A percentile compares a stretch with the other conserved stretches of the same genome.
Conservation (phyloP, 257 asterid genomes). For the Cynanchum wilfordii region DNA sequence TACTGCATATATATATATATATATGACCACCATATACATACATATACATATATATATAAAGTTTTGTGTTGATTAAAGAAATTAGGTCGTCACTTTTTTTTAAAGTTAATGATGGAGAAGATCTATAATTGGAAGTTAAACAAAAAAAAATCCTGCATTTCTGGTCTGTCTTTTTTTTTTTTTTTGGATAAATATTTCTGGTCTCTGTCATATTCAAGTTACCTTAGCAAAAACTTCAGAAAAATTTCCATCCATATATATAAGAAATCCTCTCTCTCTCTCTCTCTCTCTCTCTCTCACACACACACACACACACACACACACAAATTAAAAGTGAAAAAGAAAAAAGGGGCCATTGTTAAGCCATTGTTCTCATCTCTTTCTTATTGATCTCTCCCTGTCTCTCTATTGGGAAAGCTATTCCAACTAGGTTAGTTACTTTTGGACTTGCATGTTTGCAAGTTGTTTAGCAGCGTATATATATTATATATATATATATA, state of each 20-base stretch:
- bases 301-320: too few relatives aligned
- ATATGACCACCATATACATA: conserved; percentile 12
- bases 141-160: conserved; percentile 16
- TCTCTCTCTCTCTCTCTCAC: not conserved
- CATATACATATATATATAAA: not conserved
- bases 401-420: conserved; percentile 1
- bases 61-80: conserved; percentile 25
- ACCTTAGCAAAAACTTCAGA: not conserved
- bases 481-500: conserved; percentile 17
- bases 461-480: conserved; percentile 23
- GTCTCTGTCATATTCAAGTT: conserved; percentile 48
- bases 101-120: conserved; percentile 40
- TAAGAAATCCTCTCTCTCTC: too few relatives aligned
- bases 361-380: conserved; percentile 21
- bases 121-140: conserved; percentile 38
- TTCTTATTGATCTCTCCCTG: not conserved
- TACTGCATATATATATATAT: too few relatives aligned
- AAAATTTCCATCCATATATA: conserved; percentile 19
- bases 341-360: conserved; percentile 17
- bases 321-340: too few relatives aligned
- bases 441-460: conserved; percentile 30
- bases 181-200: too few relatives aligned
- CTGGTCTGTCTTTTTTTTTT: too few relatives aligned
- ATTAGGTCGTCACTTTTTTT: conserved; percentile 26
- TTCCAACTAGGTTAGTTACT: conserved; percentile 26